phyloP scores from a whole-genome alignment of 2,329 filamentous ascomycete species.

The Penicillium oxalicum region DNA sequence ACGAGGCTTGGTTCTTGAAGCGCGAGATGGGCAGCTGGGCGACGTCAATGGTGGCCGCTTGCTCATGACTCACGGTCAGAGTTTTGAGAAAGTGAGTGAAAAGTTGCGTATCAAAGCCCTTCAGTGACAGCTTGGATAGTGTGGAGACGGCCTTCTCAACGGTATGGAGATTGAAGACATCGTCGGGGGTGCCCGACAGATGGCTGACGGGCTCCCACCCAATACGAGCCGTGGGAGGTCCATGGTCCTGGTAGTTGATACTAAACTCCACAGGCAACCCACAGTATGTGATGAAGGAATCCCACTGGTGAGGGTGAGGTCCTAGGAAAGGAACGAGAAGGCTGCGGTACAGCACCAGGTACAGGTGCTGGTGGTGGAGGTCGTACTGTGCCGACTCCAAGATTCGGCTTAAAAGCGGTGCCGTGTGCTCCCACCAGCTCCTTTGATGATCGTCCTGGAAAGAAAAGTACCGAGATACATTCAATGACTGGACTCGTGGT shows the following conservation, averaged over 20 bases:
- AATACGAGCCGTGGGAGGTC: neutral
- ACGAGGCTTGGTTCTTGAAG: neutral
- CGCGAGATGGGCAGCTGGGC: neutral
- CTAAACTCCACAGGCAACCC: neutral
- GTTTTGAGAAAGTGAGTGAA: no score
- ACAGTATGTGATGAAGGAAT: constrained; percentile 1
- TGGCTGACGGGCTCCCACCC: constrained; percentile 1
- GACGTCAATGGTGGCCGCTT: no score
- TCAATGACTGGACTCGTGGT: no score
- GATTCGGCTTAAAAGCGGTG: neutral
- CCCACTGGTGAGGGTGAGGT: neutral
- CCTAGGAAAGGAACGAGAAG: neutral
- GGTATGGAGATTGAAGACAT: neutral
- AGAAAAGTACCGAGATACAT: no score
- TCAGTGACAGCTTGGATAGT: neutral
- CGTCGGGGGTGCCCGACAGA: neutral
- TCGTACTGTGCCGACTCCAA: neutral
- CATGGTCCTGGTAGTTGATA: neutral
- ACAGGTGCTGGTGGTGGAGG: neutral
- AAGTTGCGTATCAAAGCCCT: neutral
- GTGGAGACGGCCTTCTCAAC: neutral
- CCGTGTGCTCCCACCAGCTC: neutral
- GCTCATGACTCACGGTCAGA: no score
- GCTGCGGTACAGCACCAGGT: neutral
- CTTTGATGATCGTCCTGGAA: no score